These are phyloP conservation scores for Crepidotus variabilis DNA, from an alignment of 768 basidiomycete species.

Conservation along the genomic window DNA sequence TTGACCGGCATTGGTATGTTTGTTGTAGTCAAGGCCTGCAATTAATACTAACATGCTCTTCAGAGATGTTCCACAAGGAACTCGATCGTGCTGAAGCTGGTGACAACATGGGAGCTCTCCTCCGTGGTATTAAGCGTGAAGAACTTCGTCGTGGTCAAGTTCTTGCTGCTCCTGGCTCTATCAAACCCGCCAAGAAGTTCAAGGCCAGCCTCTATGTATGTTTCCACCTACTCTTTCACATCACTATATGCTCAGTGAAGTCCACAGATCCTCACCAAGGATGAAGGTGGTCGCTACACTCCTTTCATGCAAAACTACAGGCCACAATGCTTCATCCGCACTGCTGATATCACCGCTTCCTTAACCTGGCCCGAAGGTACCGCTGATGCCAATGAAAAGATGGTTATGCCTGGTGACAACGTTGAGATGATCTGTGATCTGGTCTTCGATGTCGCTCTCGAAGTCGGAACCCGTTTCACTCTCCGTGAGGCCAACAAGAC, in stretches of 20 bases:
- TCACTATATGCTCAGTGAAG: background rate
- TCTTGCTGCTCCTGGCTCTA: slow-evolving; percentile 81
- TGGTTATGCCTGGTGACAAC: slow-evolving; percentile 99
- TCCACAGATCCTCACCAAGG: slow-evolving; percentile 74
- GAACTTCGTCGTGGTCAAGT: slow-evolving; percentile 93
- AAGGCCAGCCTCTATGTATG: slow-evolving; percentile 86
- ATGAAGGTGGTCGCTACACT: slow-evolving; percentile 86
- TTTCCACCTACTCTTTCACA: slow-evolving; percentile 9
- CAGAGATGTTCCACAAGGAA: slow-evolving; percentile 99
- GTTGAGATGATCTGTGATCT: slow-evolving; percentile 88
- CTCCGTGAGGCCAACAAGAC: slow-evolving; percentile 95
- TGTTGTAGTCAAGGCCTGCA: background rate
- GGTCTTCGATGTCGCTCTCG: slow-evolving; percentile 82
- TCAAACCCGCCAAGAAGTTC: slow-evolving; percentile 95
- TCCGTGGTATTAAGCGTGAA: slow-evolving; percentile 96
- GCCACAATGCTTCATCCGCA: slow-evolving; percentile 94
- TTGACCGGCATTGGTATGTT: slow-evolving; percentile 86
- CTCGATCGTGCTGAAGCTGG: slow-evolving; percentile 96
- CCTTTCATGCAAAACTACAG: slow-evolving; percentile 94
- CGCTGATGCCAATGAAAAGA: slow-evolving; percentile 77
- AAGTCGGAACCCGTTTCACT: slow-evolving; percentile 89
- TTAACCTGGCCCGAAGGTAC: slow-evolving; percentile 88
- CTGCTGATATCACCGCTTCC: slow-evolving; percentile 85
- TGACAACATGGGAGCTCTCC: slow-evolving; percentile 97
- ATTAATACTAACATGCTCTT: background rate